Percentiles rank a stretch among this genome's conserved stretches.
phyloP scores from a whole-genome alignment of 2,329 filamentous ascomycete genomes.

The Sarocladium brachiariae region DNA sequence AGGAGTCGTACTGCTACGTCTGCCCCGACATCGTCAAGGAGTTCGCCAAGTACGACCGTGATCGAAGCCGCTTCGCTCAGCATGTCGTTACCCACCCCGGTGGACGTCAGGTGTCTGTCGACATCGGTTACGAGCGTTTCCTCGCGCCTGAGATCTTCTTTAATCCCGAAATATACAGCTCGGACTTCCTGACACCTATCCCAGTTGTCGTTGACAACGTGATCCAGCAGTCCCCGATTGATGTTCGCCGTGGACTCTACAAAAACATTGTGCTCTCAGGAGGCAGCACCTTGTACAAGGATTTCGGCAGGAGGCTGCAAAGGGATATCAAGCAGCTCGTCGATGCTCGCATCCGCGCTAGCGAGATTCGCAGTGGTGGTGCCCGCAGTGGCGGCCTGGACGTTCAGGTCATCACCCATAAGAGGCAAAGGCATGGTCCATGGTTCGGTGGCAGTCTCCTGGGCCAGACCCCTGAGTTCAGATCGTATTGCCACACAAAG shows the following conservation, averaged over 20 bases:
- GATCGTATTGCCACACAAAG: conserved; percentile 97
- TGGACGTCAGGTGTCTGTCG: conserved; percentile 76
- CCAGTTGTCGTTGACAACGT: conserved; percentile 92
- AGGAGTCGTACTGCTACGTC: conserved; percentile 98
- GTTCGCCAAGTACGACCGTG: conserved; percentile 87
- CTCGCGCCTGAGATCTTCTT: conserved; percentile 98
- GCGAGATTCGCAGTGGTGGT: conserved; percentile 84
- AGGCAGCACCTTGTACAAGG: conserved; percentile 95
- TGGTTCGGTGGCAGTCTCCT: conserved; percentile 98
- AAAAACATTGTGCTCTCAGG: conserved; percentile 99
- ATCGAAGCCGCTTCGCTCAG: conserved; percentile 84
- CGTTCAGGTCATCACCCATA: conserved; percentile 95
- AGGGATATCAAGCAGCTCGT: conserved; percentile 95
- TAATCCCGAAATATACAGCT: conserved; percentile 99
- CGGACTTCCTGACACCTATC: conserved; percentile 92
- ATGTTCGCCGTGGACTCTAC: conserved; percentile 93
- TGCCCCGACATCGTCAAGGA: conserved; percentile 99
- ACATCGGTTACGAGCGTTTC: conserved; percentile 97
- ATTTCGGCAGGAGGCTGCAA: conserved; percentile 93
- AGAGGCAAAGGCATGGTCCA: conserved; percentile 91
- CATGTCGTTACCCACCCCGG: conserved; percentile 82
- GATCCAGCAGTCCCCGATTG: conserved; percentile 95
- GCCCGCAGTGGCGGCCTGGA: conserved; percentile 91
- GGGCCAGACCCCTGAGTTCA: conserved; percentile 95
- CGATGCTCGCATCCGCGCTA: conserved; percentile 85